These are phyloP conservation scores for Metschnikowia picachoensis DNA, from an alignment of 805 yeast species.

Conservation along the genomic window DNA sequence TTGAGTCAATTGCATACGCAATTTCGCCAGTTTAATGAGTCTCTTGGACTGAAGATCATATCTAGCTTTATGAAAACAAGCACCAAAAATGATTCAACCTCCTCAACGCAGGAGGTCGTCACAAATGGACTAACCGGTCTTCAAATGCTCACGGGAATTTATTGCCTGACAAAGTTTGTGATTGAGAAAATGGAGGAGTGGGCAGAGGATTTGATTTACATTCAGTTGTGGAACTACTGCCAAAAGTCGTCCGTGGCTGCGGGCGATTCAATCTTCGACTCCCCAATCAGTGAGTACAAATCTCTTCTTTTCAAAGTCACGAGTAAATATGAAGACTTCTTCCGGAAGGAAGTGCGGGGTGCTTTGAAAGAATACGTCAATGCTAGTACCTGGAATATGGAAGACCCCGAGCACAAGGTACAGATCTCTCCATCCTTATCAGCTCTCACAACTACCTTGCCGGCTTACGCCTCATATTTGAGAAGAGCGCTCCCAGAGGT, in stretches of 20 bases:
- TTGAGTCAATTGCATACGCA: conserved; percentile 30
- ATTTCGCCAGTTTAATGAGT: conserved; percentile 40
- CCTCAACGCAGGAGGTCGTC: conserved; percentile 95
- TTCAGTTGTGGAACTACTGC: conserved; percentile 38
- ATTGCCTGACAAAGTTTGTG: conserved; percentile 33
- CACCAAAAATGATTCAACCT: conserved; percentile 8
- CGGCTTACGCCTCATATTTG: conserved; percentile 25
- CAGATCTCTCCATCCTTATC: conserved; percentile 22
- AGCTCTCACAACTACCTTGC: conserved; percentile 22
- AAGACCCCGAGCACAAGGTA: conserved; percentile 4
- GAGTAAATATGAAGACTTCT: conserved; percentile 27
- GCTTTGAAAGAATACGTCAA: conserved; percentile 37
- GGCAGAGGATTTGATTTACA: conserved; percentile 37
- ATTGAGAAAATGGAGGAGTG: conserved; percentile 30
- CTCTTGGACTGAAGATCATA: conserved; percentile 29
- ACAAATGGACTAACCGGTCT: conserved; percentile 46
- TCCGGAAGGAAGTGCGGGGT: conserved; percentile 29
- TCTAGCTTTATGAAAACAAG: conserved; percentile 29
- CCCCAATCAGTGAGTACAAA: conserved; percentile 22
- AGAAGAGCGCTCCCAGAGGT: conserved; percentile 21
- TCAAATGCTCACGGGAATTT: conserved; percentile 28
- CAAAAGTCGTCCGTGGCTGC: conserved; percentile 15
- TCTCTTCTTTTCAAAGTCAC: conserved; percentile 18
- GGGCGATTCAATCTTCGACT: conserved; percentile 30
- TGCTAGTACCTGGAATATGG: conserved; percentile 31